Conservation (phyloP, 345 rosid species). For the Eucalyptus sp. region DNA sequence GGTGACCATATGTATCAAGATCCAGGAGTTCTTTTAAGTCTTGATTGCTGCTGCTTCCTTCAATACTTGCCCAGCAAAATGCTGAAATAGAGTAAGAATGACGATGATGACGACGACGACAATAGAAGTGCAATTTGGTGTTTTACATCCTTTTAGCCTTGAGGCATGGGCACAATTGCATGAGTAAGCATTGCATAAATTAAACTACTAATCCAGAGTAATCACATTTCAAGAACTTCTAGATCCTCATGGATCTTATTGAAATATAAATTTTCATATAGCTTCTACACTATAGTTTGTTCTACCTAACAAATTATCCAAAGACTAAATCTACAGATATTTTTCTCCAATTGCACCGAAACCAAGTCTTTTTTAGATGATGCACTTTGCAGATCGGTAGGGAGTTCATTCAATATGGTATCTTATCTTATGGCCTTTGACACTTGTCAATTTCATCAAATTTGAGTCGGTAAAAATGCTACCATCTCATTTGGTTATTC, state of each 20-base stretch:
- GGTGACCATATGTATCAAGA: background rate
- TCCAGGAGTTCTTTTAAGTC: too few species aligned
- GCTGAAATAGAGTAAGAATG: too few species aligned
- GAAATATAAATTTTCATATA: background rate
- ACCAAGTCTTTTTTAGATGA: background rate
- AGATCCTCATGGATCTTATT: too few species aligned
- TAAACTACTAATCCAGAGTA: too few species aligned
- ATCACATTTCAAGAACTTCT: too few species aligned
- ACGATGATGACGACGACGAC: too few species aligned
- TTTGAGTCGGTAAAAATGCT: background rate
- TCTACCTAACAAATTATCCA: background rate
- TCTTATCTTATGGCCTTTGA: background rate
- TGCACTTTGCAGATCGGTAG: fast-evolving
- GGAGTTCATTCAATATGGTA: fast-evolving
- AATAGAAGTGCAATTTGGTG: too few species aligned
- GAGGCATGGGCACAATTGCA: too few species aligned
- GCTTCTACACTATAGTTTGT: background rate
- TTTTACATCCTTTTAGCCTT: too few species aligned
- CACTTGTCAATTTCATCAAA: background rate
- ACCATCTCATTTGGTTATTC: background rate
- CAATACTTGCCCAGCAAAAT: too few species aligned
- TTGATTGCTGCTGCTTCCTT: too few species aligned
- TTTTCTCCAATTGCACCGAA: background rate
- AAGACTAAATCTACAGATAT: background rate
- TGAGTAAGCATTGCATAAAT: too few species aligned